Conservation (phyloP, 2,329 filamentous ascomycete genomes). For the Verticillium albo-atrum region DNA sequence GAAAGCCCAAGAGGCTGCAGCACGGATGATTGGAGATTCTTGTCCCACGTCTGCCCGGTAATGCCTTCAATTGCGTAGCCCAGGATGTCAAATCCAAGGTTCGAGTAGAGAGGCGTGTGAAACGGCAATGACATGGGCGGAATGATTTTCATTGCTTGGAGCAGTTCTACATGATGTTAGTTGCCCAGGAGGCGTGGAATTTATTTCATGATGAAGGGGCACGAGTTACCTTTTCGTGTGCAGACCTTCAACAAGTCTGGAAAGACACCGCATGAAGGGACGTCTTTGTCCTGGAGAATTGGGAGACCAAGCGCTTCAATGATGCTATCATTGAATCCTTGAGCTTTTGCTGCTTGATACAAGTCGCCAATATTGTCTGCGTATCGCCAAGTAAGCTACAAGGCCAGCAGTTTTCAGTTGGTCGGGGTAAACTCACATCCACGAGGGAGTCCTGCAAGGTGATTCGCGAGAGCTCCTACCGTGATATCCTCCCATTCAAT, state of each 20-base stretch:
- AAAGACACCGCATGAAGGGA: slow-evolving; percentile 2
- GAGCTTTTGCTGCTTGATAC: not conserved
- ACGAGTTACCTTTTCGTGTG: not conserved
- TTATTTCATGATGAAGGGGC: too few relatives aligned
- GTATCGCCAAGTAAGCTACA: not conserved
- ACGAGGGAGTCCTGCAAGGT: slow-evolving; percentile 13
- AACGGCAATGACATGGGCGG: not conserved
- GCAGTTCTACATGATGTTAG: not conserved
- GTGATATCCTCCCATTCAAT: slow-evolving; percentile 16
- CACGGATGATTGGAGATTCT: slow-evolving; percentile 3
- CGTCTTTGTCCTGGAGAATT: not conserved
- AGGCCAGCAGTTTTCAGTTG: too few relatives aligned
- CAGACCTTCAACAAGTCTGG: not conserved
- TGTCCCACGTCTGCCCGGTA: slow-evolving; percentile 1
- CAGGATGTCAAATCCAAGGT: slow-evolving; percentile 4
- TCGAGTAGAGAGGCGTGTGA: slow-evolving; percentile 5
- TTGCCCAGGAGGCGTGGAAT: too few relatives aligned
- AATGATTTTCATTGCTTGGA: not conserved
- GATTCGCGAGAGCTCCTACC: slow-evolving; percentile 14
- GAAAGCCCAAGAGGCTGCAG: slow-evolving; percentile 6
- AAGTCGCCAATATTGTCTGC: not conserved
- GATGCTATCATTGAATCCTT: not conserved
- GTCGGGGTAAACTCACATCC: slow-evolving; percentile 6
- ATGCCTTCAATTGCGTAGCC: slow-evolving; percentile 5
- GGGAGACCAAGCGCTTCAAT: not conserved